Conservation (phyloP, 257 asterid species). For the Thymus quinquecostatus region DNA sequence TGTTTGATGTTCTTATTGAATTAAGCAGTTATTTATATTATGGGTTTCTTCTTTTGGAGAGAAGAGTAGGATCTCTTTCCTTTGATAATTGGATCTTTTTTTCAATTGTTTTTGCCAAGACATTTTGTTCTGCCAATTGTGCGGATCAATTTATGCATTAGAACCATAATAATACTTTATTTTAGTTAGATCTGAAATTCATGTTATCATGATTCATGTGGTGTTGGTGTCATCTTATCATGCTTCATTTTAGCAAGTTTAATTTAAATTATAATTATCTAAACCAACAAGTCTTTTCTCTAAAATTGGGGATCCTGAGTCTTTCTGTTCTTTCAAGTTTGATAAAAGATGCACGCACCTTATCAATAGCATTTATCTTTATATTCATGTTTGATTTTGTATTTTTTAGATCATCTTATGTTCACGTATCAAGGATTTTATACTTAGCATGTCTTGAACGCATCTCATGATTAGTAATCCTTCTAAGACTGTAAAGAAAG, state of each 20-base stretch:
- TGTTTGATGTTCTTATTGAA: conserved; percentile 11
- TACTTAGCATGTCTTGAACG: not conserved
- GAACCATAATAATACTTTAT: not conserved
- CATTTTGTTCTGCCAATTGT: not conserved
- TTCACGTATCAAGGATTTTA: not conserved
- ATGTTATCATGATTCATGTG: not conserved
- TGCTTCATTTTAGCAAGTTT: too few relatives aligned
- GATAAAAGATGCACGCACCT: too few relatives aligned
- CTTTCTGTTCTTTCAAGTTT: too few relatives aligned
- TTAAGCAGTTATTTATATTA: not conserved
- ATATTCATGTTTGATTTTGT: too few relatives aligned
- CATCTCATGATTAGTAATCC: not conserved
- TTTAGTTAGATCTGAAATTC: not conserved
- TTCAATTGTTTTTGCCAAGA: not conserved
- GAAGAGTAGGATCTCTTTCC: conserved; percentile 2
- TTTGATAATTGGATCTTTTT: not conserved
- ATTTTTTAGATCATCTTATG: not conserved
- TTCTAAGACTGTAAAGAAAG: too few relatives aligned
- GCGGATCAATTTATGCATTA: not conserved
- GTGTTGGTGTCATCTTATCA: not conserved
- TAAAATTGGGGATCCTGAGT: too few relatives aligned
- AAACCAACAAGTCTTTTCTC: too few relatives aligned
- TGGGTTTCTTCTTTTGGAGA: conserved; percentile 5
- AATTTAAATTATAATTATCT: too few relatives aligned
- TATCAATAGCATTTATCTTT: too few relatives aligned